Evolutionary conservation across 495 filamentous ascomycete species (phyloP).

Genomic region (Clohesyomyces aquaticus): DNA sequence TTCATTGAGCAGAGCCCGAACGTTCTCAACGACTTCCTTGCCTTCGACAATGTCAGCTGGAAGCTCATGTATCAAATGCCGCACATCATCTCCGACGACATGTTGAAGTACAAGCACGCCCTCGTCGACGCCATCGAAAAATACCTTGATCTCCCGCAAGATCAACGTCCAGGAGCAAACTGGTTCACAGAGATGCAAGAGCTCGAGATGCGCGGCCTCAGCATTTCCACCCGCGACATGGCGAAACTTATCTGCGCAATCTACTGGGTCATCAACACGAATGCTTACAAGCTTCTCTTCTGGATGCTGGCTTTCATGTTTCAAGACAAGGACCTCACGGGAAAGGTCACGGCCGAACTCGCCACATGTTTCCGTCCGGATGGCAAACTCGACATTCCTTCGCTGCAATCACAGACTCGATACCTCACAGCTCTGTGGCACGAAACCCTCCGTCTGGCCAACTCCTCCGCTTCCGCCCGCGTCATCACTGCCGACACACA

Average conservation of each 20-base stretch:
- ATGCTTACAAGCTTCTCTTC: conserved; percentile 43
- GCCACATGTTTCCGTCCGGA: not conserved
- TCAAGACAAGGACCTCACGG: conserved; percentile 19
- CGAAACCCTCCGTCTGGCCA: conserved; percentile 14
- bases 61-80: conserved; percentile 13
- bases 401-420: conserved; percentile 28
- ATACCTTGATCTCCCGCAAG: not conserved
- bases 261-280: conserved; percentile 37
- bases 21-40: conserved; percentile 4
- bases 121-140: not conserved
- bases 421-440: conserved; percentile 8
- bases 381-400: conserved; percentile 1
- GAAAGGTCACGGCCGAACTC: conserved; percentile 21
- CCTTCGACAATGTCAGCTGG: conserved; percentile 21
- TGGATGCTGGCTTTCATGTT: conserved; percentile 43
- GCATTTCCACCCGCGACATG: not conserved
- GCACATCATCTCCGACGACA: not conserved
- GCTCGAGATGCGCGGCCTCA: not conserved
- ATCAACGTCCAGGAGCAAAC: not conserved
- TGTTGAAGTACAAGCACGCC: not conserved
- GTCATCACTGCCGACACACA: conserved; percentile 6
- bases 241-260: not conserved
- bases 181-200: not conserved
- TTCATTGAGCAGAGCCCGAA: conserved; percentile 1
- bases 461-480: not conserved